Evolutionary conservation across 2,329 filamentous ascomycete genomes (phyloP).

Genomic region (Botryotinia globosa): DNA sequence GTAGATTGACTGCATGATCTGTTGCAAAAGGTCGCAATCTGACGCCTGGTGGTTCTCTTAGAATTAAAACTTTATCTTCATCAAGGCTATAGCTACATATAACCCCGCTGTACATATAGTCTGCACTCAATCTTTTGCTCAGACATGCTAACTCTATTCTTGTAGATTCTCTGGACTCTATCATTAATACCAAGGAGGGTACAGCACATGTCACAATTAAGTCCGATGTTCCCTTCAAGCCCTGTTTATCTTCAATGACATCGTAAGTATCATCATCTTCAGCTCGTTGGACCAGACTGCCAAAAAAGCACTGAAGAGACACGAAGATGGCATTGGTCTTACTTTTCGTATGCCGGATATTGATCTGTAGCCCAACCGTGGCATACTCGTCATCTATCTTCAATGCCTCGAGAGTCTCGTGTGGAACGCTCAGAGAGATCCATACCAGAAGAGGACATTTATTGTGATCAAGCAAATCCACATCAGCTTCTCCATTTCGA

Average conservation of each 20-base stretch:
- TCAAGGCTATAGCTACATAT: slow-evolving; percentile 3
- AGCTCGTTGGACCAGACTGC: neutral
- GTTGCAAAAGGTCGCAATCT: neutral
- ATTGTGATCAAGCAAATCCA: neutral
- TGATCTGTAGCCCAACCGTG: slow-evolving; percentile 1
- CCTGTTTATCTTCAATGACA: neutral
- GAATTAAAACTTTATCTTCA: neutral
- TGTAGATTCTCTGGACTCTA: neutral
- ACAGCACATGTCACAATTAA: slow-evolving; percentile 9
- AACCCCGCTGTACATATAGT: neutral
- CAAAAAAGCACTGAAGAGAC: slow-evolving; percentile 13
- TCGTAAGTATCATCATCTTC: neutral
- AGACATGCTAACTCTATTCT: neutral
- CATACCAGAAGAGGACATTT: slow-evolving; percentile 18
- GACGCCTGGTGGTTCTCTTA: neutral
- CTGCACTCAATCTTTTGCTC: neutral
- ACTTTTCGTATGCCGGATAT: neutral
- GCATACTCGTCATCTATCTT: neutral
- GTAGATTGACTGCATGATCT: no score
- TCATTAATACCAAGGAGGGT: neutral
- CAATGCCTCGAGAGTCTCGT: neutral
- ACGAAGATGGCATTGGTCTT: neutral
- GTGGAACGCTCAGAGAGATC: slow-evolving; percentile 20
- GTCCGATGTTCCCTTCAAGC: neutral
- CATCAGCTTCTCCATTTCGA: neutral